phyloP scores from a whole-genome alignment of 1,284 basidiomycete species.

The Ceratobasidium sp. region DNA sequence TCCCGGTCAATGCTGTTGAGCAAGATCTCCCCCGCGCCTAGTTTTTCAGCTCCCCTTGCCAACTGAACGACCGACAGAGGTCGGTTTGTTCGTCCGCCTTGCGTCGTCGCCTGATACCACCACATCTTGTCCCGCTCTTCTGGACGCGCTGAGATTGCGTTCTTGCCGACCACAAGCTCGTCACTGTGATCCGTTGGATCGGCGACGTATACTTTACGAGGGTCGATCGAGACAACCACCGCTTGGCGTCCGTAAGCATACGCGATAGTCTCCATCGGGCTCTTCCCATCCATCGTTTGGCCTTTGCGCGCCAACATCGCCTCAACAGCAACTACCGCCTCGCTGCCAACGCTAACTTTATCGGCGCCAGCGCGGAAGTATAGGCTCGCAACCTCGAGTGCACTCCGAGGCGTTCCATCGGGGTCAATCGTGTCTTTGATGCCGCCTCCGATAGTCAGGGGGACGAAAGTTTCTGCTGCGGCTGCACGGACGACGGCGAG shows the following conservation, averaged over 20 bases:
- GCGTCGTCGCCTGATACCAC: constrained; percentile 99
- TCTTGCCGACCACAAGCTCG: constrained; percentile 62
- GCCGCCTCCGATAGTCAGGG: constrained; percentile 98
- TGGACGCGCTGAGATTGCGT: constrained; percentile 59
- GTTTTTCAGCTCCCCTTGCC: constrained; percentile 81
- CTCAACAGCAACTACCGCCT: constrained; percentile 94
- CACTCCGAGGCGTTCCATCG: constrained; percentile 85
- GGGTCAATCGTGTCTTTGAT: constrained; percentile 97
- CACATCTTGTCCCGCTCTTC: constrained; percentile 78
- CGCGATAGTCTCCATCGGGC: constrained; percentile 94
- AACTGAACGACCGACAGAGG: constrained; percentile 93
- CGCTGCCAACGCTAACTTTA: constrained; percentile 95
- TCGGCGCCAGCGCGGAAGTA: constrained; percentile 99
- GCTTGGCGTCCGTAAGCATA: constrained; percentile 93
- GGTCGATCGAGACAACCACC: constrained; percentile 97
- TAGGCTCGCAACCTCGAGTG: constrained; percentile 91
- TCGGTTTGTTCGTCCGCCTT: constrained; percentile 87
- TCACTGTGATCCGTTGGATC: constrained; percentile 62
- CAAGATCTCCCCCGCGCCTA: constrained; percentile 95
- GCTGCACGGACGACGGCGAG: constrained; percentile 90
- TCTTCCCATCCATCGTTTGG: constrained; percentile 56
- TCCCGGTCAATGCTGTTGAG: constrained; percentile 98
- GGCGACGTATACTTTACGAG: constrained; percentile 81
- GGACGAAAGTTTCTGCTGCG: constrained; percentile 92
- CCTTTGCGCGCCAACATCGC: constrained; percentile 65